These are phyloP conservation scores for Centaurea solstitialis DNA, from an alignment of 129 eudicot genomes.

Conservation along the genomic window DNA sequence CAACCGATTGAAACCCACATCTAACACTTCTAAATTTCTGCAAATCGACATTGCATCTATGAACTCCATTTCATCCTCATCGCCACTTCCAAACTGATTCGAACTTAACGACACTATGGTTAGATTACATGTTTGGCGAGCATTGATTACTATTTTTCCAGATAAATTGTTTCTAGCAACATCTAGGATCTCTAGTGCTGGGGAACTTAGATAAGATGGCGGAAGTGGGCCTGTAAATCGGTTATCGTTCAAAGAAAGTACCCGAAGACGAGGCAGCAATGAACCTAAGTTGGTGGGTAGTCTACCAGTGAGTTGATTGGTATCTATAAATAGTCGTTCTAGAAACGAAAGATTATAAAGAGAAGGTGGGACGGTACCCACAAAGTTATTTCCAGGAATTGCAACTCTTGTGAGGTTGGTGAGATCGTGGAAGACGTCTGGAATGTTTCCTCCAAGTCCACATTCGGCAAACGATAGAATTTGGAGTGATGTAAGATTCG, in stretches of 20 bases:
- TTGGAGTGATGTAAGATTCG: conserved; percentile 21
- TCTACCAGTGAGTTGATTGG: conserved; percentile 24
- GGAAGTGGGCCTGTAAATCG: conserved; percentile 26
- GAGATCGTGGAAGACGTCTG: conserved; percentile 18
- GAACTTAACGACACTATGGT: neutral
- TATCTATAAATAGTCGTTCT: conserved; percentile 19
- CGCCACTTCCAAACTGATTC: conserved; percentile 41
- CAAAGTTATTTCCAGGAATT: conserved; percentile 22
- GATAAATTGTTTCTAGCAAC: conserved; percentile 31
- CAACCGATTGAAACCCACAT: conserved; percentile 23
- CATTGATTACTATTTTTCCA: conserved; percentile 35
- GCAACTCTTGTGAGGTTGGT: neutral
- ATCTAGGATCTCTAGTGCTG: conserved; percentile 16
- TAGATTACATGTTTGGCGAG: conserved; percentile 10
- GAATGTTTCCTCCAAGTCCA: conserved; percentile 32
- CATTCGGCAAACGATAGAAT: conserved; percentile 2
- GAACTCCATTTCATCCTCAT: conserved; percentile 30
- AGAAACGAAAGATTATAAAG: conserved; percentile 24
- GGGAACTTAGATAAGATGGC: conserved; percentile 17
- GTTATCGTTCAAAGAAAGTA: conserved; percentile 22
- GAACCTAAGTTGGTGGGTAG: conserved; percentile 23
- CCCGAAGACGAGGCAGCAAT: neutral
- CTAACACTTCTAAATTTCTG: conserved; percentile 14
- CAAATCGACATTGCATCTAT: conserved; percentile 27
- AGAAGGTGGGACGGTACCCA: conserved; percentile 40